phyloP scores from a whole-genome alignment of 495 filamentous ascomycete species.

The Cercophora samala region DNA sequence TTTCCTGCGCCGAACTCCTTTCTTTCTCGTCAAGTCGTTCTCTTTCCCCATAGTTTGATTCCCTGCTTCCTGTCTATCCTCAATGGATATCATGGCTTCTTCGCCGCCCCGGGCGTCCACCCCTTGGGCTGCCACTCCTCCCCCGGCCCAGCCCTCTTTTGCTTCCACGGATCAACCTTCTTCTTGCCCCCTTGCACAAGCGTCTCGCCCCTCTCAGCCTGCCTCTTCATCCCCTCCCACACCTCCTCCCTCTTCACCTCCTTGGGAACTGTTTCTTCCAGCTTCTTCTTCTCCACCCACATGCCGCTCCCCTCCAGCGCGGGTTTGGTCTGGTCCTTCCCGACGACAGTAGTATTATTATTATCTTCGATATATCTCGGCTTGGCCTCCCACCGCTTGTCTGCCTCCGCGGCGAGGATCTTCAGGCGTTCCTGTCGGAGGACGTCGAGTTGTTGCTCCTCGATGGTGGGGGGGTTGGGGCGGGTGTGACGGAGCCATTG shows the following conservation, averaged over 20 bases:
- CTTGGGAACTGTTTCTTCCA: not conserved
- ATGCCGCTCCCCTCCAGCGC: not conserved
- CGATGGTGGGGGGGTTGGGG: constrained; percentile 60
- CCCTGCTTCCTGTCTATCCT: no score
- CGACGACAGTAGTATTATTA: constrained; percentile 3
- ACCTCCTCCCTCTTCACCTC: constrained; percentile 14
- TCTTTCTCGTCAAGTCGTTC: not conserved
- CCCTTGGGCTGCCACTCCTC: constrained; percentile 74
- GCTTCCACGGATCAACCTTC: constrained; percentile 59
- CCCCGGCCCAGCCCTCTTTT: constrained; percentile 49
- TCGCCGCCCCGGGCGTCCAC: constrained; percentile 57
- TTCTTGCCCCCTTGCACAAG: constrained; percentile 11
- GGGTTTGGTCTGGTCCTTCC: not conserved
- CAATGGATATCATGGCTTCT: constrained; percentile 28
- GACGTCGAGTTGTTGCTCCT: constrained; percentile 71
- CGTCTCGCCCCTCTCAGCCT: constrained; percentile 24
- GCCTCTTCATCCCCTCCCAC: constrained; percentile 30
- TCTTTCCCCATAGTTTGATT: no score
- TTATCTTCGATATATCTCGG: constrained; percentile 38
- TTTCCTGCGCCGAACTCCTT: not conserved
- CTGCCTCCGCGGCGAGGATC: constrained; percentile 69
- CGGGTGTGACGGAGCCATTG: constrained; percentile 94
- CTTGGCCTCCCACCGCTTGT: constrained; percentile 82
- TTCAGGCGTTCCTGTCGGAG: constrained; percentile 66
- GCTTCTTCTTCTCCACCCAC: constrained; percentile 5